These are phyloP conservation scores for Amanita inopinata DNA, from an alignment of 768 basidiomycete species.

Conservation along the genomic window DNA sequence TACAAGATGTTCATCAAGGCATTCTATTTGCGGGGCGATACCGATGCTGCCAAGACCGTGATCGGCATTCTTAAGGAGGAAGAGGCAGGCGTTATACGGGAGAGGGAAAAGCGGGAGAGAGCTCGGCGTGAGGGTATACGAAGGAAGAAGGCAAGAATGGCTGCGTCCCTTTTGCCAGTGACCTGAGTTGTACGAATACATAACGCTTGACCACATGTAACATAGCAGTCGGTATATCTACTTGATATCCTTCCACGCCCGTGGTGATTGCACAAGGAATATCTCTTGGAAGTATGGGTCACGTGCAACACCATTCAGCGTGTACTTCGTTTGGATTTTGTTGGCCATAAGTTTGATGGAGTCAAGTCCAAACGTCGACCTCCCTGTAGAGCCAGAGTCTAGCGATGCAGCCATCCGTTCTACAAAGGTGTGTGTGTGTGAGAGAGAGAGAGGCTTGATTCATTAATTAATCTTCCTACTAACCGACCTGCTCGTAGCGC, in stretches of 20 bases:
- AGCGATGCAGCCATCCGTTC: constrained; percentile 17
- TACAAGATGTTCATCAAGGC: constrained; percentile 68
- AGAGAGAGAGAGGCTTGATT: too few relatives aligned
- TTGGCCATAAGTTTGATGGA: too few relatives aligned
- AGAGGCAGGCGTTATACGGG: constrained; percentile 18
- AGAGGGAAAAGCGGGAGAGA: constrained; percentile 23
- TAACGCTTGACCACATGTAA: too few relatives aligned
- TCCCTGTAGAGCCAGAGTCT: not conserved
- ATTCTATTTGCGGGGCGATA: constrained; percentile 47
- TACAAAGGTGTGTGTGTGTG: constrained; percentile 37
- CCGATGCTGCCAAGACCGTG: constrained; percentile 39
- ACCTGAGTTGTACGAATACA: too few relatives aligned
- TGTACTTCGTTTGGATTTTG: too few relatives aligned
- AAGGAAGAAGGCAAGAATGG: constrained; percentile 16
- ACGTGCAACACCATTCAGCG: too few relatives aligned
- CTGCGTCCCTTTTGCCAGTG: too few relatives aligned
- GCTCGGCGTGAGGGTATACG: constrained; percentile 23
- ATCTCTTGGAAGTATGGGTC: too few relatives aligned
- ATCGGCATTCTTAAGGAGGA: constrained; percentile 46
- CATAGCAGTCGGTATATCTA: too few relatives aligned
- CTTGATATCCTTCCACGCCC: too few relatives aligned
- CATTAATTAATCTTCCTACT: not conserved
- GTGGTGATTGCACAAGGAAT: too few relatives aligned
- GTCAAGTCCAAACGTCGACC: not conserved
- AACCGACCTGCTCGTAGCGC: constrained; percentile 33